These are phyloP conservation scores for Aspergillus sp. DNA, from an alignment of 2,329 filamentous ascomycete species.

Conservation along the genomic window DNA sequence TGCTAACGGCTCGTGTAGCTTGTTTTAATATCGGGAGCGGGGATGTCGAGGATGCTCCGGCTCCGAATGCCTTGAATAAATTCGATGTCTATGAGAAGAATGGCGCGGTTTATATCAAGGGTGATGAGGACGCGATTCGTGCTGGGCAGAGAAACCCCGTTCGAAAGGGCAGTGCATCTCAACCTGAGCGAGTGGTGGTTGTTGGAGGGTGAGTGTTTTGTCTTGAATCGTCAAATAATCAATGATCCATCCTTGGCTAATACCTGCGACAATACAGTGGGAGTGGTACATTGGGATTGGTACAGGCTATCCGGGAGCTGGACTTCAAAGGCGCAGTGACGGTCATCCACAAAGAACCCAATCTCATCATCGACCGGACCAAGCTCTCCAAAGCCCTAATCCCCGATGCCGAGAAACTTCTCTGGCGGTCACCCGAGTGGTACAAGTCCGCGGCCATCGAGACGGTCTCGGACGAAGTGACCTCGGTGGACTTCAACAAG, in stretches of 20 bases:
- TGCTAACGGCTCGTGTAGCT: conserved; percentile 45
- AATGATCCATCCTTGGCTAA: no score
- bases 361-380: conserved; percentile 82
- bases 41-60: conserved; percentile 91
- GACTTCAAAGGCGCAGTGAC: conserved; percentile 76
- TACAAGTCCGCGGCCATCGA: conserved; percentile 58
- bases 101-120: conserved; percentile 75
- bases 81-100: conserved; percentile 76
- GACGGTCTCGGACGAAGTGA: conserved; percentile 54
- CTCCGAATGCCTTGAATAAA: conserved; percentile 72
- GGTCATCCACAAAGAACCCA: conserved; percentile 73
- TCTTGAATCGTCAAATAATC: background rate
- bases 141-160: conserved; percentile 64
- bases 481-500: conserved; percentile 62
- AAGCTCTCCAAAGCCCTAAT: conserved; percentile 93
- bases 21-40: conserved; percentile 87
- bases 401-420: conserved; percentile 68
- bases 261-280: conserved; percentile 45
- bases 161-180: conserved; percentile 57
- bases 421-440: conserved; percentile 68
- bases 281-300: conserved; percentile 69
- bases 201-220: conserved; percentile 56
- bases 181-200: conserved; percentile 60
- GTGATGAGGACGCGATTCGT: conserved; percentile 71
- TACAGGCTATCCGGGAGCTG: conserved; percentile 73